Evolutionary conservation across 768 basidiomycete genomes (phyloP).

Genomic region (Lyophyllum semitale): DNA sequence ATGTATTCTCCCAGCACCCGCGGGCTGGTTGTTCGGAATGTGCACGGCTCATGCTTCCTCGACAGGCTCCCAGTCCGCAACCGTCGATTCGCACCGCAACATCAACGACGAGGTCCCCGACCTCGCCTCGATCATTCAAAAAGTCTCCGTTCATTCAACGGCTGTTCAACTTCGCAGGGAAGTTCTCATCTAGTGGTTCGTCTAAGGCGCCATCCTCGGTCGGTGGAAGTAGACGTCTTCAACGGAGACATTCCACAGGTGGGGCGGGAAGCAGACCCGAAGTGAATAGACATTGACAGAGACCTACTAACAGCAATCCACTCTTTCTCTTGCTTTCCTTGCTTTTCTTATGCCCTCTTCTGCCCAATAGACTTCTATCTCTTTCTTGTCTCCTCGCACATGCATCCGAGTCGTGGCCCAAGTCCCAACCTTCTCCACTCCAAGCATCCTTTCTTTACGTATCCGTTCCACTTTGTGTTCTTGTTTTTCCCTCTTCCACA

Average conservation of each 20-base stretch:
- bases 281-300: conserved; percentile 8
- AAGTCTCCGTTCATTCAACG: conserved; percentile 62
- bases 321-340: neutral
- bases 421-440: neutral
- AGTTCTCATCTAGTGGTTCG: conserved; percentile 43
- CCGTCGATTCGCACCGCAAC: conserved; percentile 59
- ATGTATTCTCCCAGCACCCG: conserved; percentile 7
- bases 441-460: conserved; percentile 2
- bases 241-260: conserved; percentile 54
- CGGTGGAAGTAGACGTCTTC: conserved; percentile 37
- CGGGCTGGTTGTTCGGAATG: conserved; percentile 5
- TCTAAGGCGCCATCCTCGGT: conserved; percentile 34
- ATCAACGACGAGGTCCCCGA: conserved; percentile 60
- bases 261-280: conserved; percentile 23
- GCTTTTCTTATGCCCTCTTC: conserved; percentile 7
- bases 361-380: conserved; percentile 1
- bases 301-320: neutral
- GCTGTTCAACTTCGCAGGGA: conserved; percentile 52
- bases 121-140: conserved; percentile 46
- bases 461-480: neutral
- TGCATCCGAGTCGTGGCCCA: neutral
- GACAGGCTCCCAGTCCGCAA: conserved; percentile 43
- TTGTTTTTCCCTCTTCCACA: neutral
- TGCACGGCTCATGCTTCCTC: conserved; percentile 5
- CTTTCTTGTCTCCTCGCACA: neutral